phyloP scores from a whole-genome alignment of 2,329 filamentous ascomycete genomes.

The Oidium heveae region DNA sequence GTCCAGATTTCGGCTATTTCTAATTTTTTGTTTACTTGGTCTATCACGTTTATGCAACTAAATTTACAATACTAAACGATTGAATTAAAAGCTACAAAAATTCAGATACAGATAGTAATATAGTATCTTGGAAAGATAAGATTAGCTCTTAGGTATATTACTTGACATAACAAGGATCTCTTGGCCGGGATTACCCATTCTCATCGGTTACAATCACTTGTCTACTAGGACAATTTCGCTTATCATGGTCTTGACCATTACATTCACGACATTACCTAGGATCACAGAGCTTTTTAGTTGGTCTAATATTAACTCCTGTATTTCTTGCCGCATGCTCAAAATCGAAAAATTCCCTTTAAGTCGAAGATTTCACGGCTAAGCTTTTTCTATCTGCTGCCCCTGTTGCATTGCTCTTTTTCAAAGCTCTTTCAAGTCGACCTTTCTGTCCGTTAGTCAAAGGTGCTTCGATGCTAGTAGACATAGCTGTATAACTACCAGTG shows the following conservation, averaged over 20 bases:
- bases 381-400: no score
- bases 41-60: no score
- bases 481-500: no score
- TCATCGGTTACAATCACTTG: background rate
- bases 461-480: no score
- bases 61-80: background rate
- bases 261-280: background rate
- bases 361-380: background rate
- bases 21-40: no score
- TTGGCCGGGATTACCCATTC: background rate
- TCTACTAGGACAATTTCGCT: background rate
- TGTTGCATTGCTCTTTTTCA: no score
- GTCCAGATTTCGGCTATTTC: no score
- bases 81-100: background rate
- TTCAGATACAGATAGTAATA: background rate
- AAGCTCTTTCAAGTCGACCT: no score
- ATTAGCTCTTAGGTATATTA: background rate
- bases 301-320: background rate
- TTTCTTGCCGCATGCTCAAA: background rate
- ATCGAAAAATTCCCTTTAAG: background rate
- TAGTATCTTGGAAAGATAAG: background rate
- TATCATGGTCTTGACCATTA: background rate
- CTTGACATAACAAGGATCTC: background rate
- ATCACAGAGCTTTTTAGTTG: background rate
- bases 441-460: no score